These are phyloP conservation scores for Ceratocystis alfenasii DNA, from an alignment of 2,329 filamentous ascomycete genomes.

Conservation along the genomic window DNA sequence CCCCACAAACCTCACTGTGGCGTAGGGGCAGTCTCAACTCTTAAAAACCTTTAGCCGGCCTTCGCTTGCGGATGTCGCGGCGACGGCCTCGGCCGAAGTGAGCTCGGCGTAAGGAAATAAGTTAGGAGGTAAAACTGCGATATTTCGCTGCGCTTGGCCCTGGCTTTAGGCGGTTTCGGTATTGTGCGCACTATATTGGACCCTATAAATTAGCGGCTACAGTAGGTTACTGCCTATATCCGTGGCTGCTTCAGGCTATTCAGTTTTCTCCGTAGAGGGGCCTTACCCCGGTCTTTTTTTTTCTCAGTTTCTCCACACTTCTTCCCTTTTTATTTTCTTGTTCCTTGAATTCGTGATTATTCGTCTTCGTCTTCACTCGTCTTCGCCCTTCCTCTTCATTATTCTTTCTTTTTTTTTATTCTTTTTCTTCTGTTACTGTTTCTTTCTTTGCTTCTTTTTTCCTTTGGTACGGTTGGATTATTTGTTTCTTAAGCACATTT, in stretches of 20 bases:
- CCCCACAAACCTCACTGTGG: neutral
- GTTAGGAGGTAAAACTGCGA: slow-evolving; percentile 10
- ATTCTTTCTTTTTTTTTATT: slow-evolving; percentile 14
- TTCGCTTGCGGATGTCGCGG: slow-evolving; percentile 4
- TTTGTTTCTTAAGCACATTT: slow-evolving; percentile 16
- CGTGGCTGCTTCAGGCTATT: neutral
- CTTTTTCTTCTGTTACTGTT: slow-evolving; percentile 15
- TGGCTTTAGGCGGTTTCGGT: neutral
- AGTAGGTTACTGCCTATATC: neutral
- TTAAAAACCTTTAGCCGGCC: neutral
- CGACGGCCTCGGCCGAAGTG: slow-evolving; percentile 21
- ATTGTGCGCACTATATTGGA: neutral
- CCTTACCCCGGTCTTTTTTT: slow-evolving; percentile 11
- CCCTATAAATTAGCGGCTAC: neutral
- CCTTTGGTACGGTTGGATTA: slow-evolving; percentile 5
- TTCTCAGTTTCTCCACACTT: slow-evolving; percentile 13
- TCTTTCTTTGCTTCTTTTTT: slow-evolving; percentile 20
- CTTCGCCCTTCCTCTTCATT: slow-evolving; percentile 19
- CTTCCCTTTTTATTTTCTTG: neutral
- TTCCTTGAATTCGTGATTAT: slow-evolving; percentile 13
- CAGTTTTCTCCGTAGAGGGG: neutral
- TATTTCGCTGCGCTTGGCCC: slow-evolving; percentile 12
- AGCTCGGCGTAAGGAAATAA: slow-evolving; percentile 22
- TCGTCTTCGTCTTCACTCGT: slow-evolving; percentile 19
- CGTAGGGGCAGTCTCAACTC: neutral